Evolutionary conservation across 225 moss, liverwort and hornwort genomes (phyloP), one percentile per base, ranked within the genome.

Genomic region (Takakia lepidozioides): DNA sequence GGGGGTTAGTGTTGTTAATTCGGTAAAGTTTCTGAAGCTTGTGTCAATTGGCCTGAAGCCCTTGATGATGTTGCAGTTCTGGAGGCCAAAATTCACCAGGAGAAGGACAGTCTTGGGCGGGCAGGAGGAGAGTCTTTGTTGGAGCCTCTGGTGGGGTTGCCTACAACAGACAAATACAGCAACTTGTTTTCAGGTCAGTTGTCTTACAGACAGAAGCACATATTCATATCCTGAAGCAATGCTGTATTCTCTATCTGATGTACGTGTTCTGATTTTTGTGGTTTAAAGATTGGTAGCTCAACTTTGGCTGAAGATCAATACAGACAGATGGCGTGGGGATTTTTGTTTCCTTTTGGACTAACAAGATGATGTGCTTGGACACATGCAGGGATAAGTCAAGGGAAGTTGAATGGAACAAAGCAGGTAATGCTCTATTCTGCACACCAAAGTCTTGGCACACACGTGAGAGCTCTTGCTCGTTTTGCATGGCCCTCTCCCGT

Each of bases 101-200:
- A 67, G 9, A 69, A 59, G 59, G 78, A 78, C 43, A 40, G 49
- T 17, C 72, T 61, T 48, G 55, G 40, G 18, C 52, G 30, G 8
- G 22, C 68, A 38, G 54, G 47, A 46, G 46, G 19, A 0, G 11
- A 11, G 15, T 16, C 4, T 3, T 16, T 16, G 4, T 27, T 17
- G 17, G 21, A 23, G 30, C 25, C 57, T 36, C 10, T 59, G 38
- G 8, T 36, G 16, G 34, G 36, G 2, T 21, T 48, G 15, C 25
- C 29, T 19, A 14, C 50, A 34, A 22, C 24, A 16, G 17, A 28
- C 8, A 19, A 9, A 5, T 22, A 5, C 8, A 19, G 15, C 16
- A 22, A 8, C 23, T 19, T 10, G 15, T 8, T 24, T 19, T 24
- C 20, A 45, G 23, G 10, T 22, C 15, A 19, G 14, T 45, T 45